Evolutionary conservation across 129 eudicot species (phyloP).

Genomic region (Centella asiatica): DNA sequence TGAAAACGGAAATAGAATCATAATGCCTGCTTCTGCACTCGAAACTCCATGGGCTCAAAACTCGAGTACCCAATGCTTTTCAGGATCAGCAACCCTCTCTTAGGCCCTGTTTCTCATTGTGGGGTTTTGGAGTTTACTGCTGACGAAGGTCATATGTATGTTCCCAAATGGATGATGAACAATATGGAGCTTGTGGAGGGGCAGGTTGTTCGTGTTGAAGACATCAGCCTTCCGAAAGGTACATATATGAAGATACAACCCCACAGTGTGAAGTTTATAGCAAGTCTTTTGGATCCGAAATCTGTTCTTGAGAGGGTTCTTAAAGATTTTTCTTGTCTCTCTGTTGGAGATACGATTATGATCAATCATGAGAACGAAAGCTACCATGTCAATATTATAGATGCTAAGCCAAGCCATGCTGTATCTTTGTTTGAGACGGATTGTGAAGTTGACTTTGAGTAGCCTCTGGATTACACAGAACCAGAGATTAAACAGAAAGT

Average conservation of each 20-base stretch:
- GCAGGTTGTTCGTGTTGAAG: background rate
- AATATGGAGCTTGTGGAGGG: conserved; percentile 3
- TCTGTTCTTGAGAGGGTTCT: conserved; percentile 4
- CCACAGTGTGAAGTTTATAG: conserved; percentile 16
- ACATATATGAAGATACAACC: conserved; percentile 30
- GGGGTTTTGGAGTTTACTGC: conserved; percentile 21
- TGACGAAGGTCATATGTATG: conserved; percentile 4
- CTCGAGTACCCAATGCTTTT: conserved; percentile 9
- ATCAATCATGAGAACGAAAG: conserved; percentile 5
- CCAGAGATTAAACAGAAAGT: conserved; percentile 4
- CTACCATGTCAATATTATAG: conserved; percentile 17
- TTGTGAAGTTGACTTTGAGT: conserved; percentile 27
- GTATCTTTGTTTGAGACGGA: conserved; percentile 24
- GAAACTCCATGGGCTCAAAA: background rate
- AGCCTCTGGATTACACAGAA: conserved; percentile 27
- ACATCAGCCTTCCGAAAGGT: conserved; percentile 13
- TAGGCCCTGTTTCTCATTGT: conserved; percentile 4
- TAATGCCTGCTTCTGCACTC: conserved; percentile 16
- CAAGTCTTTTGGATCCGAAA: conserved; percentile 6
- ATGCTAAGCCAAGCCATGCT: conserved; percentile 15
- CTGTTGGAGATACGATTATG: conserved; percentile 21
- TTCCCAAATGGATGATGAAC: conserved; percentile 23
- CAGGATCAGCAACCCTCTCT: background rate
- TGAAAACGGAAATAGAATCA: conserved; percentile 11
- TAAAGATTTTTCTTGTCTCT: conserved; percentile 11